Conservation (phyloP, 352 stramenopile genomes). For the Blastocystis sp. region DNA sequence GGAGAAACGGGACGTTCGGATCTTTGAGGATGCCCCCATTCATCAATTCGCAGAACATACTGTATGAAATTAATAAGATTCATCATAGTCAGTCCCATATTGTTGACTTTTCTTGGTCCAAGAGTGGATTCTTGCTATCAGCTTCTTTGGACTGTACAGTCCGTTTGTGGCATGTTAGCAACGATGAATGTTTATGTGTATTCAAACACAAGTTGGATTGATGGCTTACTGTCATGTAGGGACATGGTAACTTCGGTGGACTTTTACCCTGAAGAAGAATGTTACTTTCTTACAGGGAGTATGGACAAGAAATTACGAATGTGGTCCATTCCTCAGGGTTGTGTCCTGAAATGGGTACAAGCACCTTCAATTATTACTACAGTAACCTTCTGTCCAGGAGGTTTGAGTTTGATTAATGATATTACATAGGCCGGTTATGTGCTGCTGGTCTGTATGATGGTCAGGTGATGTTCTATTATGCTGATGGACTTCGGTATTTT, state of each 20-base stretch:
- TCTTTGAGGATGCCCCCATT: constrained; percentile 67
- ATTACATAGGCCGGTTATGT: constrained; percentile 24
- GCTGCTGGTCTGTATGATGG: constrained; percentile 67
- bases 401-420: neutral
- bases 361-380: constrained; percentile 64
- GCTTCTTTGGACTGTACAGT: constrained; percentile 69
- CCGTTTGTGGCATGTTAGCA: constrained; percentile 67
- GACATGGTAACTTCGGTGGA: constrained; percentile 68
- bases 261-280: constrained; percentile 68
- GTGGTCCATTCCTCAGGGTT: constrained; percentile 67
- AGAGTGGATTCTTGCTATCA: constrained; percentile 68
- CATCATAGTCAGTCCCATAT: constrained; percentile 62
- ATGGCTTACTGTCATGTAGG: neutral
- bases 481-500: constrained; percentile 68
- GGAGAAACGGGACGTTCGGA: constrained; percentile 54
- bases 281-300: constrained; percentile 68
- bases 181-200: constrained; percentile 66
- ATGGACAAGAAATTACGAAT: constrained; percentile 69
- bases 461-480: constrained; percentile 69
- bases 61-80: constrained; percentile 48
- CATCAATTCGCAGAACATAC: constrained; percentile 67
- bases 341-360: constrained; percentile 69
- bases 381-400: constrained; percentile 61
- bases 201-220: constrained; percentile 66
- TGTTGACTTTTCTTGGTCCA: constrained; percentile 68